A percentile compares a stretch with the other conserved stretches of the same genome.
Evolutionary conservation across 2,329 filamentous ascomycete species (phyloP).

Genomic region (Colletotrichum cuscutae): DNA sequence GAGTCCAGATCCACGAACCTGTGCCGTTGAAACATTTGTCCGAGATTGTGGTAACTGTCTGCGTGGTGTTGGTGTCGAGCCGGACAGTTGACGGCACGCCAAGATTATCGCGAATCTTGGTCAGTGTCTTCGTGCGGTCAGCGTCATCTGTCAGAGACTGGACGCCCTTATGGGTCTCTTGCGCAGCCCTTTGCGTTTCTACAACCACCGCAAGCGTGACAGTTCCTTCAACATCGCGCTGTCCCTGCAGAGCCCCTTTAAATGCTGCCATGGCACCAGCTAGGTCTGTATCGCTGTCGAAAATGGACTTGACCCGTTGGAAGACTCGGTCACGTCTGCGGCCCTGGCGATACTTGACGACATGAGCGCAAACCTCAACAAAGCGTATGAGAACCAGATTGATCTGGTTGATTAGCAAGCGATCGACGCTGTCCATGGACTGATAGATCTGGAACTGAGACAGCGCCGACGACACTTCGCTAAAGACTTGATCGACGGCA

Average conservation of each 20-base stretch:
- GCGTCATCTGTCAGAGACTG: not conserved
- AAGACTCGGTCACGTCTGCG: not conserved
- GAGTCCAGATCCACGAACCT: not conserved
- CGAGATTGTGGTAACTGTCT: not conserved
- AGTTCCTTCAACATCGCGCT: not conserved
- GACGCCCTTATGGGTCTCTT: not conserved
- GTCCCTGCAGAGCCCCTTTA: not conserved
- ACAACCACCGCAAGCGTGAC: not conserved
- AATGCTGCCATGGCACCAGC: not conserved
- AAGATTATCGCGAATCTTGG: not conserved
- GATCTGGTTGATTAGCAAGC: not conserved
- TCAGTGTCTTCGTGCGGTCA: not conserved
- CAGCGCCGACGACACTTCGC: not conserved
- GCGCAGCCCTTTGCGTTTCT: not conserved
- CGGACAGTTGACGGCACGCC: not conserved
- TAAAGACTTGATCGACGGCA: not conserved
- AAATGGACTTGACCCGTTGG: not conserved
- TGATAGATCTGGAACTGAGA: conserved; percentile 7
- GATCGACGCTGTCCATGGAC: not conserved
- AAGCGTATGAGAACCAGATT: not conserved
- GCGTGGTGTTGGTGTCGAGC: not conserved
- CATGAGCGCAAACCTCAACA: conserved; percentile 6
- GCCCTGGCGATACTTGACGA: conserved; percentile 1
- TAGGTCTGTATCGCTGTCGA: not conserved
- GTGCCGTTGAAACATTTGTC: not conserved